Base-by-base conservation (phyloP, 495 filamentous ascomycete genomes). In the Pseudevernia furfuracea region DNA sequence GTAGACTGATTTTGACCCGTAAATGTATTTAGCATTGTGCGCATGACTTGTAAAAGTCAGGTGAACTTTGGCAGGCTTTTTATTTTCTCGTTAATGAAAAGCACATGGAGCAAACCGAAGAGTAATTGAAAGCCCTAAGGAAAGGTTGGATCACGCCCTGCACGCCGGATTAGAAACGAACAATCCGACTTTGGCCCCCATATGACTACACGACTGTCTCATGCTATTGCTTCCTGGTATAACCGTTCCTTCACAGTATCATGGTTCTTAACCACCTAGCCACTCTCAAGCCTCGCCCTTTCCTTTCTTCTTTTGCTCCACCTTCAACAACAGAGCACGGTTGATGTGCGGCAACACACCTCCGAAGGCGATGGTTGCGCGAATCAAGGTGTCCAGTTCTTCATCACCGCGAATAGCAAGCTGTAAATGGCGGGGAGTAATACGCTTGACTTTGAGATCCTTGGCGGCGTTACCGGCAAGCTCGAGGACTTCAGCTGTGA, bases 361-460 rank as follows among this genome's bases (percentile, higher is more conserved):
- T 79, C 94, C 94, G 67, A 95, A 97, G 64, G 94, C 94, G 74
- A 98, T 98, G 57, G 94, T 98, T 37, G 94, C 94, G 69, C 95
- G 89, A 75, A 97, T 97, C 39, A 98, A 82, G 46, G 91, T 97
- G 71, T 98, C 94, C 68, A 98, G 82, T 79, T 98, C 94, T 80
- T 98, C 94, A 75, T 98, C 94, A 72, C 94, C 94, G 70, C 94
- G 92, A 76, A 98, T 98, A 69, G 94, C 94, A 56, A 98, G 90
- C 77, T 98, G 94, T 68, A 98, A 80, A 77, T 98, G 94, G 73
- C 94, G 94, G 38, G 94, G 94, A 5, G 94, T 98, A 79, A 98
- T 98, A 78, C 94, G 94, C 88, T 97, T 98, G 79, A 97, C 94
- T 78, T 98, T 98, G 70, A 97, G 88, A 77, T 98, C 94, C 82